Conservation (phyloP, 108 stramenopile genomes). For the Nitzschia inconspicua region DNA sequence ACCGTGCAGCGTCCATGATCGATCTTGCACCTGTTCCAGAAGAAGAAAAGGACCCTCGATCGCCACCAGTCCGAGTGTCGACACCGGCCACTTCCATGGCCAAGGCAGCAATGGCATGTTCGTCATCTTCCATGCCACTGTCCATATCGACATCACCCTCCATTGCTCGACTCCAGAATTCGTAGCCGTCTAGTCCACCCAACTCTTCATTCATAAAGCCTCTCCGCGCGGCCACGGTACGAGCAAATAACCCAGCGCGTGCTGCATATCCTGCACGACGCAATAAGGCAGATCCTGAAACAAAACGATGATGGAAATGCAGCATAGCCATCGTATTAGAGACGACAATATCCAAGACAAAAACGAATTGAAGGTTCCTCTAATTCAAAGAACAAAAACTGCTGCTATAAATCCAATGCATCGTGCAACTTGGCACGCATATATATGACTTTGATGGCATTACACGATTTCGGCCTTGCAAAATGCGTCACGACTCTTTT, state of each 20-base stretch:
- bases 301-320: neutral
- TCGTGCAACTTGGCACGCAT: too few species aligned
- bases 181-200: slow-evolving; percentile 21
- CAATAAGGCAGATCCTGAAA: slow-evolving; percentile 8
- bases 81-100: slow-evolving; percentile 24
- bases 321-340: neutral
- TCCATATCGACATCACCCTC: slow-evolving; percentile 5
- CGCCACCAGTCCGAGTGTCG: neutral
- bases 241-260: slow-evolving; percentile 11
- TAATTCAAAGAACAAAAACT: too few species aligned
- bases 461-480: too few species aligned
- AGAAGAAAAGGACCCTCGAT: neutral
- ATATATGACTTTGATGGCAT: too few species aligned
- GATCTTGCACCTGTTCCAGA: neutral
- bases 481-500: neutral
- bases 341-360: too few species aligned
- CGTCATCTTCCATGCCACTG: slow-evolving; percentile 25
- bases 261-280: slow-evolving; percentile 12
- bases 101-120: slow-evolving; percentile 20
- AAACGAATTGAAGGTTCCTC: too few species aligned
- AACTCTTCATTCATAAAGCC: slow-evolving; percentile 10
- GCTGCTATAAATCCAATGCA: neutral
- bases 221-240: slow-evolving; percentile 3
- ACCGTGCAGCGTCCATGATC: slow-evolving; percentile 6
- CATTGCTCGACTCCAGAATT: slow-evolving; percentile 21